Percentiles rank a stretch among this genome's conserved stretches.
phyloP scores from a whole-genome alignment of 2,329 filamentous ascomycete species.

The Exophiala oligosperma region DNA sequence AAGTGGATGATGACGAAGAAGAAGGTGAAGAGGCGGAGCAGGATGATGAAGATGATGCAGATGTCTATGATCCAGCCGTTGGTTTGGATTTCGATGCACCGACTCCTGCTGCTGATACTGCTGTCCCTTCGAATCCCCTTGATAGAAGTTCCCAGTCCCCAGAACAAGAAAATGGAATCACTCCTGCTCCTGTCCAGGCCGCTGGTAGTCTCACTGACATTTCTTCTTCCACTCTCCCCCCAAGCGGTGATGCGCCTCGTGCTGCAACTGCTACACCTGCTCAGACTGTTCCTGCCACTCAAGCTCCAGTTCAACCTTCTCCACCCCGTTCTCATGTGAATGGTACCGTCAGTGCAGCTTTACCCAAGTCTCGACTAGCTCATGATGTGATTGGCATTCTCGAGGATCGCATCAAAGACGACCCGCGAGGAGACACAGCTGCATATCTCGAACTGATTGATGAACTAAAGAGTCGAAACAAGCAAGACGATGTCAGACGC shows the following conservation, averaged over 20 bases:
- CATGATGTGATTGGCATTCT: slow-evolving; percentile 76
- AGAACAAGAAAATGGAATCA: slow-evolving; percentile 53
- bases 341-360: slow-evolving; percentile 31
- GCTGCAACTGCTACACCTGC: slow-evolving; percentile 44
- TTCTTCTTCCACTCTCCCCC: slow-evolving; percentile 46
- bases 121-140: slow-evolving; percentile 21
- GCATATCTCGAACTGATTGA: slow-evolving; percentile 87
- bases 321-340: slow-evolving; percentile 26
- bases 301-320: slow-evolving; percentile 26
- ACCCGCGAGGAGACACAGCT: slow-evolving; percentile 87
- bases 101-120: slow-evolving; percentile 19
- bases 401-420: slow-evolving; percentile 88
- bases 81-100: slow-evolving; percentile 25
- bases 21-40: slow-evolving; percentile 43
- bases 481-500: slow-evolving; percentile 75
- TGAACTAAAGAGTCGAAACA: slow-evolving; percentile 78
- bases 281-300: slow-evolving; percentile 33
- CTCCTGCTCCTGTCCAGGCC: slow-evolving; percentile 45
- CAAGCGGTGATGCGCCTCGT: slow-evolving; percentile 44
- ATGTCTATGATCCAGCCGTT: slow-evolving; percentile 31
- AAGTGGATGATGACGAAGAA: slow-evolving; percentile 60
- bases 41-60: slow-evolving; percentile 30
- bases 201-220: slow-evolving; percentile 50
- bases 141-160: slow-evolving; percentile 57
- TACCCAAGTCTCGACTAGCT: slow-evolving; percentile 58